phyloP scores from a whole-genome alignment of 2,329 filamentous ascomycete genomes.

The Sclerotinia sclerotiorum region DNA sequence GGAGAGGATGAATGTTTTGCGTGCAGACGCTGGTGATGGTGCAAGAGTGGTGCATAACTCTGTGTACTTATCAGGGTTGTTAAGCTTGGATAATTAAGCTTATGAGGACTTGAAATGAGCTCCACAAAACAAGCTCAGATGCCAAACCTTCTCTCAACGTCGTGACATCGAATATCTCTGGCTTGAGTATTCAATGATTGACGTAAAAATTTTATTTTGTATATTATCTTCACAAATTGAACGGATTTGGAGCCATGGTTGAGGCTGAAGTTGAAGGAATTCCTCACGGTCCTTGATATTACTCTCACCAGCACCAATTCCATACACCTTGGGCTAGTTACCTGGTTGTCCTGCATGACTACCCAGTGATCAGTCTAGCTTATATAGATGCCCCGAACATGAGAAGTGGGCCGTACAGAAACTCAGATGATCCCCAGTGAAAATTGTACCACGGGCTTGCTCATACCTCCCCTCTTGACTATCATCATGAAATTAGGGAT shows the following conservation, averaged over 20 bases:
- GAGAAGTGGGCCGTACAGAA: neutral
- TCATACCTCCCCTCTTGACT: neutral
- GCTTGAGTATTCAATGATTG: neutral
- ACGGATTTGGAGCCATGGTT: neutral
- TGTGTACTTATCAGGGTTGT: neutral
- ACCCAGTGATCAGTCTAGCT: neutral
- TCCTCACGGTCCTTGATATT: too few species aligned
- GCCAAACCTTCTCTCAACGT: neutral
- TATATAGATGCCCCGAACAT: neutral
- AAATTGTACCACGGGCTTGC: neutral
- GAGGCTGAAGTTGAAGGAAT: neutral
- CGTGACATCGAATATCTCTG: neutral
- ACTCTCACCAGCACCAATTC: neutral
- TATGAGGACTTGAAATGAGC: neutral
- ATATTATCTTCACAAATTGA: neutral
- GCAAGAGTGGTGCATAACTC: neutral
- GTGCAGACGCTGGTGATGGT: neutral
- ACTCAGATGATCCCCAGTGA: neutral
- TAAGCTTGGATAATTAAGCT: neutral
- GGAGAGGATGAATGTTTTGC: neutral
- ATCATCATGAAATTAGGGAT: neutral
- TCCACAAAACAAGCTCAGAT: slow-evolving; percentile 9
- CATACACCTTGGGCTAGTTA: too few species aligned
- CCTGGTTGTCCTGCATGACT: neutral
- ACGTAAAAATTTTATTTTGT: neutral